A percentile compares a stretch with the other conserved stretches of the same genome.
Conservation (phyloP, 2,329 filamentous ascomycete genomes). For the Drechslerella dactyloides region DNA sequence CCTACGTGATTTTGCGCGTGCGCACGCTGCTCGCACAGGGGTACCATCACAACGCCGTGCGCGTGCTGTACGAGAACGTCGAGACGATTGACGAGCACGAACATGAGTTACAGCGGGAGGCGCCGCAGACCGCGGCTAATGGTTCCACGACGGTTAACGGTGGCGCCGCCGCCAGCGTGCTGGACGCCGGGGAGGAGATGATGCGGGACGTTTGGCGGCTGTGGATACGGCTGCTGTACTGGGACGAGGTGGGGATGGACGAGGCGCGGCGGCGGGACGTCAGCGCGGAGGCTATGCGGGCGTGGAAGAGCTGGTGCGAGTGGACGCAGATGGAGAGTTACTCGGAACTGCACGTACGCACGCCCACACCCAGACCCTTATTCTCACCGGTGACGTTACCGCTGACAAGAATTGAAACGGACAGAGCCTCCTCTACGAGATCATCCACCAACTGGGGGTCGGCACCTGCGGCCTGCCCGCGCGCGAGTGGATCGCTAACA, state of each 20-base stretch:
- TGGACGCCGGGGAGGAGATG: constrained; percentile 47
- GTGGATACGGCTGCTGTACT: constrained; percentile 42
- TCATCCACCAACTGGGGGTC: constrained; percentile 38
- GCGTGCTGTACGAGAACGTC: constrained; percentile 39
- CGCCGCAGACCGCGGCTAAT: neutral
- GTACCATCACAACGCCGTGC: constrained; percentile 41
- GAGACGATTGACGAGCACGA: constrained; percentile 40
- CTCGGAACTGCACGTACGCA: constrained; percentile 36
- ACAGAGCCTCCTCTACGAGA: constrained; percentile 38
- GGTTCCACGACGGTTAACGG: neutral
- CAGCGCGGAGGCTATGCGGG: constrained; percentile 20
- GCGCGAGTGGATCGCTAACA: constrained; percentile 48
- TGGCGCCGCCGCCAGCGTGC: neutral
- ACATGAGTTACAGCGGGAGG: constrained; percentile 12
- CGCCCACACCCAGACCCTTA: neutral
- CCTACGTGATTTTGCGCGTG: constrained; percentile 39
- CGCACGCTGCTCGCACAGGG: constrained; percentile 40
- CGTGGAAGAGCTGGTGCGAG: constrained; percentile 46
- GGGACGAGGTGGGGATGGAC: constrained; percentile 44
- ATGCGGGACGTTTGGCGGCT: constrained; percentile 46
- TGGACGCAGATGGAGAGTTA: constrained; percentile 47
- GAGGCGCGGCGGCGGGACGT: constrained; percentile 29
- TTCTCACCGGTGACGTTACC: neutral
- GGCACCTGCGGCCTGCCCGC: constrained; percentile 29
- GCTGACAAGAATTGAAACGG: neutral